Evolutionary conservation across 495 filamentous ascomycete genomes (phyloP), one percentile per base, ranked within the genome.

Genomic region (Aspergillus avenaceus): DNA sequence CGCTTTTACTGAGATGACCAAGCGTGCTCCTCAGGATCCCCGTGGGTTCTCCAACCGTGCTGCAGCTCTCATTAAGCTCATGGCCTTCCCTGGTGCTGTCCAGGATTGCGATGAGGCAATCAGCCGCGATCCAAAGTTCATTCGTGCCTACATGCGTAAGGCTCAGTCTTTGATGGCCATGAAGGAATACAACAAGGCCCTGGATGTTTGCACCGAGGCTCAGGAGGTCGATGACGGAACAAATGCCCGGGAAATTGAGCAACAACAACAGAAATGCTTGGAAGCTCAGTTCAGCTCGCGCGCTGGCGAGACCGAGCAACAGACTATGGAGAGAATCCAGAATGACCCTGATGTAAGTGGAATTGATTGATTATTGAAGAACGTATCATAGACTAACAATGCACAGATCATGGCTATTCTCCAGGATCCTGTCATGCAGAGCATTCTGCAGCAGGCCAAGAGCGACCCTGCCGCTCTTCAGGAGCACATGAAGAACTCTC

Each of bases 11-110:
- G 93, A 99, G 79, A 97, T 97, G 93, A 86, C 85, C 65, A 97
- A 97, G 79, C 91, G 93, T 44, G 84, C 88, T 0, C 93, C 93
- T 14, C 79, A 92, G 2, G 93, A 99, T 64, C 87, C 95, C 25
- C 86, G 93, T 52, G 93, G 95, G 19, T 99, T 92, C 76, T 90
- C 86, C 64, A 99, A 99, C 76, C 90, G 95, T 60, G 93, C 93
- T 13, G 93, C 93, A 2, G 95, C 95, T 25, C 87, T 97, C 57
- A 87, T 95, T 70, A 99, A 99, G 75, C 77, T 99, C 18, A 85
- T 97, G 70, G 84, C 89, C 24, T 97, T 99, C 78, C 93, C 93
- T 12, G 84, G 84, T 56, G 93, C 93, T 1, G 86, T 97, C 38
- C 81, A 87, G 41, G 95, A 99, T 75, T 97, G 95, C 64, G 87